Evolutionary conservation across 2,329 filamentous ascomycete genomes (phyloP).

Genomic region (Fragosphaeria purpurea): DNA sequence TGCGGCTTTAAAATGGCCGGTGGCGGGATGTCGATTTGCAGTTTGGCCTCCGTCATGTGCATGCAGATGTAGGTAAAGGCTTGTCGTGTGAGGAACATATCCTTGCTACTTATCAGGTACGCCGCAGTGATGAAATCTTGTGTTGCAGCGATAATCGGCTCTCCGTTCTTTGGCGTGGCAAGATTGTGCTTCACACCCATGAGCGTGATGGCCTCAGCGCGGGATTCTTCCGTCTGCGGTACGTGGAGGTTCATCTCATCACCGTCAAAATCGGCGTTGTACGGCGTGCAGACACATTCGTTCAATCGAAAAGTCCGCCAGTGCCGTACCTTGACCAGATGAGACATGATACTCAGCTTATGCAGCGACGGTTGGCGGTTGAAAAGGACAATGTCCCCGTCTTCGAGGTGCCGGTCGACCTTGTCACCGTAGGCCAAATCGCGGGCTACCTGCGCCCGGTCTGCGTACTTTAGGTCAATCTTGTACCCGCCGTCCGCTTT

Average conservation of each 20-base stretch:
- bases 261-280: constrained; percentile 98
- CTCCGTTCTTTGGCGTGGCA: constrained; percentile 91
- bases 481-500: constrained; percentile 63
- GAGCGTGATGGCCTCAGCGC: constrained; percentile 86
- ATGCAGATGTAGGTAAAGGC: constrained; percentile 84
- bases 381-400: constrained; percentile 93
- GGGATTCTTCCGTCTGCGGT: constrained; percentile 92
- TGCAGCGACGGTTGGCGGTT: constrained; percentile 96
- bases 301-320: constrained; percentile 96
- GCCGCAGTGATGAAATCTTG: constrained; percentile 98
- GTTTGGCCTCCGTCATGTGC: constrained; percentile 72
- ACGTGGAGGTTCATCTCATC: constrained; percentile 99
- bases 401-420: constrained; percentile 89
- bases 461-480: constrained; percentile 65
- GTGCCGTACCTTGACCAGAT: constrained; percentile 84
- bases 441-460: constrained; percentile 60
- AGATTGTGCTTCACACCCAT: constrained; percentile 99
- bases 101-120: constrained; percentile 83
- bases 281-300: constrained; percentile 95
- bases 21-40: constrained; percentile 72
- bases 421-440: constrained; percentile 73
- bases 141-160: constrained; percentile 96
- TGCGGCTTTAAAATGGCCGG: constrained; percentile 80
- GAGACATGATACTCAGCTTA: constrained; percentile 97
- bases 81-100: constrained; percentile 81